Conservation (phyloP, 129 eudicot species). For the Artemisia argyi region DNA sequence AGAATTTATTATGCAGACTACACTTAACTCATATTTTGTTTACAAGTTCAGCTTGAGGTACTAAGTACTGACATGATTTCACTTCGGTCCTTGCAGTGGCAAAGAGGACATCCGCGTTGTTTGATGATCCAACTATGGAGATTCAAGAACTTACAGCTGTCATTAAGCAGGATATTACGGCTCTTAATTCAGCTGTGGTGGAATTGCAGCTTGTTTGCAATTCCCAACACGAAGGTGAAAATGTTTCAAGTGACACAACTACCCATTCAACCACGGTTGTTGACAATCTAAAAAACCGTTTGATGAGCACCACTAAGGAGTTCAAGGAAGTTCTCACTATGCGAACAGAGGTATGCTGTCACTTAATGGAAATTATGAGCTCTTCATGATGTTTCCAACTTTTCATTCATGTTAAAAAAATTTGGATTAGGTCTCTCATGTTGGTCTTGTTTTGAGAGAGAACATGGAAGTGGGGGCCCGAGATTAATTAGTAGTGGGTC, state of each 20-base stretch:
- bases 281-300: constrained; percentile 83
- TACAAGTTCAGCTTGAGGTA: background rate
- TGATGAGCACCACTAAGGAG: constrained; percentile 92
- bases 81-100: constrained; percentile 6
- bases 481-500: too few species aligned
- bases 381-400: too few species aligned
- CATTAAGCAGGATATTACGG: constrained; percentile 20
- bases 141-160: constrained; percentile 16
- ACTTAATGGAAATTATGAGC: too few species aligned
- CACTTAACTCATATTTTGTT: background rate
- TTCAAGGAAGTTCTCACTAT: constrained; percentile 92
- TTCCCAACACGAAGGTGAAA: constrained; percentile 18
- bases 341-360: constrained; percentile 80
- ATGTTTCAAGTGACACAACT: constrained; percentile 18
- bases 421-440: too few species aligned
- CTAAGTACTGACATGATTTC: background rate
- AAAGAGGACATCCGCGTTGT: background rate
- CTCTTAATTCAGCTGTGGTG: constrained; percentile 18
- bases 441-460: too few species aligned
- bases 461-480: too few species aligned
- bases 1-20: background rate
- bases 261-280: constrained; percentile 39
- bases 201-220: constrained; percentile 23
- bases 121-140: constrained; percentile 19
- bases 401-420: too few species aligned